Base-by-base conservation (phyloP, 139 green algal species). In the Chlamydomonas incerta region DNA sequence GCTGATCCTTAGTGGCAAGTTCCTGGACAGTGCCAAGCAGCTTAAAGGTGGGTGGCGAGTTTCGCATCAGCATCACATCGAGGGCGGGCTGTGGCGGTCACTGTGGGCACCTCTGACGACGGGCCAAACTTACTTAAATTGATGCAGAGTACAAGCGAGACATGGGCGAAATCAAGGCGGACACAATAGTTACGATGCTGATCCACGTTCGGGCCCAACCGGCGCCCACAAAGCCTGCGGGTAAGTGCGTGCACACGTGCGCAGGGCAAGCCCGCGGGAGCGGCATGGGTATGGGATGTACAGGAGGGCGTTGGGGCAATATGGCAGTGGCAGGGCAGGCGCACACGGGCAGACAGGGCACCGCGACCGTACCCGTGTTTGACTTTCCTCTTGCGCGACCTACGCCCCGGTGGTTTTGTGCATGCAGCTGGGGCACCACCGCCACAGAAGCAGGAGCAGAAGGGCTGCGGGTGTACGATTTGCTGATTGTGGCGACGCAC, bases 171-270 rank as follows among this genome's bases (percentile, higher is more conserved):
- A 34, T 92, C 3, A 92, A 93, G 62, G 23, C 84, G 3, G 88
- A 92, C 35, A 91, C 85, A 21, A 79, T 94, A 41, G 89, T 94
- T 0, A 94, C 91, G 18, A 89, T 94, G 85, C 87, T 91, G 31
- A 76, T 92, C 60, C 74, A 92, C n/a, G 85, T 94, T 17, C 55
- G 88, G 69, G 80, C 84, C 0, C 80, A 86, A 46, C 80, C 67
- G 29, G 35, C 80, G 2, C 68, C 68, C 1, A 57, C 68, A 0
- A 87, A 87, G 63, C 72, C 41, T 50, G 6, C 41, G 41, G 6
- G 41, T 50, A 8, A 73, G 34, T 72, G 57, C 41, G 41, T 50
- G 41, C 8, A 13, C 8, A 8, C 41, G 41, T 50, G 41, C 41
- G 41, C 41, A n/a, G 41, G 41, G 41, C 41, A 8, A 50, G 41